These are phyloP conservation scores for Penium margaritaceum DNA, from an alignment of 139 green algal genomes.

Conservation along the genomic window DNA sequence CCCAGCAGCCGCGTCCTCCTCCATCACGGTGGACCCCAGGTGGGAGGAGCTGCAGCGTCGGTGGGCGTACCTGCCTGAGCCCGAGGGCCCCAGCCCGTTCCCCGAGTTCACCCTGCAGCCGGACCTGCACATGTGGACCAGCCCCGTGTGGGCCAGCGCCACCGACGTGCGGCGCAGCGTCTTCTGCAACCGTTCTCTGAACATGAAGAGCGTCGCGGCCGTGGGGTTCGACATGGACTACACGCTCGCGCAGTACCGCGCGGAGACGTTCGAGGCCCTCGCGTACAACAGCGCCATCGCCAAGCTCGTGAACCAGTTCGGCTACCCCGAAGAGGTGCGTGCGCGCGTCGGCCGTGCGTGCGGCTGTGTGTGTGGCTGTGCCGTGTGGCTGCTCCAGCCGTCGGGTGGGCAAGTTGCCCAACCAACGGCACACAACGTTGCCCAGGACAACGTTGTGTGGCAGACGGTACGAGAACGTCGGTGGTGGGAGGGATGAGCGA, in stretches of 20 bases:
- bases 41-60: not conserved
- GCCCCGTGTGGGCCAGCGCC: conserved; percentile 15
- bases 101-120: conserved; percentile 4
- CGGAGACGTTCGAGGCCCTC: conserved; percentile 90
- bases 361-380: too few relatives aligned
- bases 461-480: too few relatives aligned
- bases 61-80: not conserved
- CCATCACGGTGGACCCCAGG: too few relatives aligned
- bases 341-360: too few relatives aligned
- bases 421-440: too few relatives aligned
- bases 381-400: too few relatives aligned
- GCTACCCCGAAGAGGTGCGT: conserved; percentile 72
- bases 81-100: not conserved
- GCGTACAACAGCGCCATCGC: conserved; percentile 72
- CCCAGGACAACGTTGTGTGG: too few relatives aligned
- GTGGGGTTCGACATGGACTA: conserved; percentile 97
- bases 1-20: too few relatives aligned
- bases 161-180: conserved; percentile 51
- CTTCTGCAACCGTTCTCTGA: conserved; percentile 94
- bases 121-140: conserved; percentile 19
- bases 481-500: too few relatives aligned
- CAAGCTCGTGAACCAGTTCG: conserved; percentile 74
- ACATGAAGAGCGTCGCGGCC: conserved; percentile 70
- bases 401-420: too few relatives aligned
- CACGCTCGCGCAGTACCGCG: conserved; percentile 54